These are phyloP conservation scores for Aureobasidium namibiae DNA, from an alignment of 2,329 filamentous ascomycete genomes.

Conservation along the genomic window DNA sequence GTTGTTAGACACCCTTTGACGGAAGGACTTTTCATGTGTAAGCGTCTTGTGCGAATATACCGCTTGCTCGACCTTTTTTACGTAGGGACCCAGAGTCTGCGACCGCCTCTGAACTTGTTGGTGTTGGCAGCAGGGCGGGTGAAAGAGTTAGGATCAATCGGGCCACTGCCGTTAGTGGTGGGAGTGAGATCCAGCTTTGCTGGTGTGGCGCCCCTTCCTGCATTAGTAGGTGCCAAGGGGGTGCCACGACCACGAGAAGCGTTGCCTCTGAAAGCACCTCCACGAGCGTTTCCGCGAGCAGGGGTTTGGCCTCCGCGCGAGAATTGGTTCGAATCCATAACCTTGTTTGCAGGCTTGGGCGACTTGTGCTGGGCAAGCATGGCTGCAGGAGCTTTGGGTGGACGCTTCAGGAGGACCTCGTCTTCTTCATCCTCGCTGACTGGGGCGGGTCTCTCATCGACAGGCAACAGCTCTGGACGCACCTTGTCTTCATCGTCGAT, in stretches of 20 bases:
- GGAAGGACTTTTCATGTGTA: not conserved
- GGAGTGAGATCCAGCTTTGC: not conserved
- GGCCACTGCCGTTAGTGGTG: slow-evolving; percentile 16
- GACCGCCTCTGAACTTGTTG: slow-evolving; percentile 21
- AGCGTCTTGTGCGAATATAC: not conserved
- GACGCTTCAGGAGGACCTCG: slow-evolving; percentile 20
- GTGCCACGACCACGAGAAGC: slow-evolving; percentile 17
- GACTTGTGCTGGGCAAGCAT: slow-evolving; percentile 22
- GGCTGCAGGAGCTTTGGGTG: slow-evolving; percentile 25
- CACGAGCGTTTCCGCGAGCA: slow-evolving; percentile 18
- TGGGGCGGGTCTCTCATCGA: slow-evolving; percentile 11
- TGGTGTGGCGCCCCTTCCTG: not conserved
- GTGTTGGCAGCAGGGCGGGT: slow-evolving; percentile 24
- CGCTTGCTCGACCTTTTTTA: slow-evolving; percentile 16
- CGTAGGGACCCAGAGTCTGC: slow-evolving; percentile 29
- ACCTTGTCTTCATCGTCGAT: not conserved
- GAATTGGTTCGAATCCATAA: slow-evolving; percentile 43
- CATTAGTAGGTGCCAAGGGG: not conserved
- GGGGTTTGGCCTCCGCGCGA: slow-evolving; percentile 27
- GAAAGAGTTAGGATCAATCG: slow-evolving; percentile 32
- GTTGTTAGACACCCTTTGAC: not conserved
- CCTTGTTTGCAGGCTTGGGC: slow-evolving; percentile 13
- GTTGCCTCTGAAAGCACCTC: slow-evolving; percentile 18
- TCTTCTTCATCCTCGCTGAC: slow-evolving; percentile 17
- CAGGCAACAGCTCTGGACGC: slow-evolving; percentile 10